These are phyloP conservation scores for Hygrophoropsis aurantiaca DNA, from an alignment of 768 basidiomycete genomes.

Conservation along the genomic window DNA sequence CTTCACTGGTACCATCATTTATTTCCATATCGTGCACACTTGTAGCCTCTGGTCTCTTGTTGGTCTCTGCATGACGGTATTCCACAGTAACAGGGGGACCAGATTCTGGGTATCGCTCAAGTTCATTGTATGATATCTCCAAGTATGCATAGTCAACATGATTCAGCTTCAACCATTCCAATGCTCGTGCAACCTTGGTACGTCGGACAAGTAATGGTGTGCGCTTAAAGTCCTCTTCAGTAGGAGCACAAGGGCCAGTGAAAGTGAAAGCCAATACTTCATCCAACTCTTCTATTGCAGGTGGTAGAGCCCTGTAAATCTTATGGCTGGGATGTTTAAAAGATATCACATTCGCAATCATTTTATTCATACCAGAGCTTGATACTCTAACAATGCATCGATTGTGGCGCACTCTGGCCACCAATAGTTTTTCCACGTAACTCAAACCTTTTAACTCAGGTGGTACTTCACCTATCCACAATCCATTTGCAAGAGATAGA, in stretches of 20 bases:
- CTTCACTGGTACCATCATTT: slow-evolving; percentile 35
- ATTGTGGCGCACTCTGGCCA: slow-evolving; percentile 29
- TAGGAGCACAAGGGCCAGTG: slow-evolving; percentile 28
- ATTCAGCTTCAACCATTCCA: slow-evolving; percentile 36
- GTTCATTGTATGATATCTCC: slow-evolving; percentile 25
- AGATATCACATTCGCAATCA: slow-evolving; percentile 34
- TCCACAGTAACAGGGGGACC: slow-evolving; percentile 16
- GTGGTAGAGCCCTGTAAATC: slow-evolving; percentile 34
- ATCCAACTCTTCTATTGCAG: slow-evolving; percentile 29
- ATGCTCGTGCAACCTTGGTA: too few relatives aligned
- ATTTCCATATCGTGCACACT: slow-evolving; percentile 23
- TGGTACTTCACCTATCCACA: slow-evolving; percentile 38
- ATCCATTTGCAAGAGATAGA: slow-evolving; percentile 30
- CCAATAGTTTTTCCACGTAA: slow-evolving; percentile 30
- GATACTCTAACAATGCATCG: slow-evolving; percentile 28
- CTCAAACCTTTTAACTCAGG: slow-evolving; percentile 21
- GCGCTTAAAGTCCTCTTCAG: too few relatives aligned
- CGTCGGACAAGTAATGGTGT: too few relatives aligned
- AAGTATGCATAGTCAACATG: slow-evolving; percentile 33
- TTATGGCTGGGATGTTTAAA: too few relatives aligned
- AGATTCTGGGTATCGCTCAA: slow-evolving; percentile 20
- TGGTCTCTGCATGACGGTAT: slow-evolving; percentile 22
- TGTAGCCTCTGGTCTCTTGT: slow-evolving; percentile 21
- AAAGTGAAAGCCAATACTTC: slow-evolving; percentile 27
- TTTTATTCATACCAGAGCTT: slow-evolving; percentile 27